Evolutionary conservation across 2,329 filamentous ascomycete species (phyloP), one percentile per base, ranked within the genome.

Genomic region (Ceratocystiopsis minuta): DNA sequence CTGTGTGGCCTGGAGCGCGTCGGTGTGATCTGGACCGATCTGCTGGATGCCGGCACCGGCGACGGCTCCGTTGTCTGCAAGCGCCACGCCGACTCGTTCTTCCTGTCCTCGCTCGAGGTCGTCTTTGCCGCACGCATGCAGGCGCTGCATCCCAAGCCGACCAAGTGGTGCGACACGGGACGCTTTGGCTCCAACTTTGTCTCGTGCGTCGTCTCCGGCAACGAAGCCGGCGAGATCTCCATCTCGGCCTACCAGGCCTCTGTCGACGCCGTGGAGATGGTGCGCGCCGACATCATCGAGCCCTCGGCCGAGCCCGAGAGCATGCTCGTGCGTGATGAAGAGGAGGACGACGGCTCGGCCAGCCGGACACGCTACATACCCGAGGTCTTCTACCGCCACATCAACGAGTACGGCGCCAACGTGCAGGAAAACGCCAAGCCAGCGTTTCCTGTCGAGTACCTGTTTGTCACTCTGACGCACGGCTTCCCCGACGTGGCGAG

Each of bases 401-500:
- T 94, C 60, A 98, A 98, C 59, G 88, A 98, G 58, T 94, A 98
- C 55, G 87, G 87, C 32, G 84, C 81, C 49, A 94, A 88, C 51
- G 90, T 96, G 9, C 90, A 95, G 57, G 85, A 96, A 59, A 96
- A 94, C 52, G 90, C 90, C 18, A 96, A 95, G 57, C 90, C 90
- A 0, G 78, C 82, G 37, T 98, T 98, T 58, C 90, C 90, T 0
- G 87, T 95, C 39, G 90, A 98, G 57, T 98, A 96, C 57, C 72
- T 98, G 32, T 78, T 96, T 43, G 84, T 96, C 46, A 96, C 90
- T 10, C 70, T 98, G 48, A 98, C 90, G 1, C 88, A 98, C 56
- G 90, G 90, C 45, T 96, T 98, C 64, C 90, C 90, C 3, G 83
- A 79, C 41, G 68, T 77, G 37, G 72, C 84, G 4, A 79, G 76